Evolutionary conservation across 208 protist species (phyloP).

Genomic region (Acanthamoeba healyi): DNA sequence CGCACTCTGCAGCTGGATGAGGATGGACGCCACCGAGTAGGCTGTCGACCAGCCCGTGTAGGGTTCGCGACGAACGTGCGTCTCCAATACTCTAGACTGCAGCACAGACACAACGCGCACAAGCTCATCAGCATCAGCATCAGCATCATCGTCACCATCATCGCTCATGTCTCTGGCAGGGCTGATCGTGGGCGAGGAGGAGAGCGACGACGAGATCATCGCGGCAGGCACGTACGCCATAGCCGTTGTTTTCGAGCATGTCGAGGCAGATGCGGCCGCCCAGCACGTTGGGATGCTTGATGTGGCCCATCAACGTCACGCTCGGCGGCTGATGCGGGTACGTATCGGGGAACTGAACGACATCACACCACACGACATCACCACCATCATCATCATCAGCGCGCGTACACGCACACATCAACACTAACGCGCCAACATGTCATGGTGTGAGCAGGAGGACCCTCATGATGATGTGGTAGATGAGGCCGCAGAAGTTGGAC

Average conservation of each 20-base stretch:
- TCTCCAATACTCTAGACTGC: too few relatives aligned
- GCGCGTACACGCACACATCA: too few relatives aligned
- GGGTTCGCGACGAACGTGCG: too few relatives aligned
- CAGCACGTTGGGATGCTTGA: slow-evolving; percentile 25
- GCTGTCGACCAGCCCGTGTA: slow-evolving; percentile 49
- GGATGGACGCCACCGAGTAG: slow-evolving; percentile 48
- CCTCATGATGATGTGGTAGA: slow-evolving; percentile 50
- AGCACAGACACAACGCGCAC: not conserved
- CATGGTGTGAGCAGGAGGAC: not conserved
- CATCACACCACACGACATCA: too few relatives aligned
- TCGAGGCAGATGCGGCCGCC: slow-evolving; percentile 25
- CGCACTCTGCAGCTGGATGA: slow-evolving; percentile 51
- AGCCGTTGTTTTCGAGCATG: not conserved
- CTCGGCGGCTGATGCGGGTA: slow-evolving; percentile 9
- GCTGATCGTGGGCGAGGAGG: too few relatives aligned
- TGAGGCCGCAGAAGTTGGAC: not conserved
- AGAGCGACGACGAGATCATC: too few relatives aligned
- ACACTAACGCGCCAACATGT: not conserved
- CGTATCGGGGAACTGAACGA: slow-evolving; percentile 12
- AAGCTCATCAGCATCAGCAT: not conserved
- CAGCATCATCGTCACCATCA: not conserved
- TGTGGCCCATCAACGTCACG: not conserved
- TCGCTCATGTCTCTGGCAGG: too few relatives aligned
- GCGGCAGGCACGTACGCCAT: not conserved
- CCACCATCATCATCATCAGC: too few relatives aligned